Conservation (phyloP, 305 asterid genomes). For the Fraxinus velutina region DNA sequence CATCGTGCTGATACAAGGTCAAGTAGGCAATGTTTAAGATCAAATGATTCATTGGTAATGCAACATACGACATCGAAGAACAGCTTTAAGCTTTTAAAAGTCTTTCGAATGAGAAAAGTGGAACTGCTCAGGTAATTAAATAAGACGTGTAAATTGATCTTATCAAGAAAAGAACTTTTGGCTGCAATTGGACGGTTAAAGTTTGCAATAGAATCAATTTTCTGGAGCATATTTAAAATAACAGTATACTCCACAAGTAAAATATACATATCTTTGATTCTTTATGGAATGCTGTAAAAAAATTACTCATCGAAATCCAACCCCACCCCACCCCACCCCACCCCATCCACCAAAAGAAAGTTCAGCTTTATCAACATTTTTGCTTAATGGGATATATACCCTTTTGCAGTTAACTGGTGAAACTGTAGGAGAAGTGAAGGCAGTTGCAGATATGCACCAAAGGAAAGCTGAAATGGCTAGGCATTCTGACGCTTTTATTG, state of each 20-base stretch:
- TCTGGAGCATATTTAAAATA: conserved; percentile 21
- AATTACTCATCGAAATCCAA: not conserved
- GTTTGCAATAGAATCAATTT: conserved; percentile 19
- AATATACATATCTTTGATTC: too few species aligned
- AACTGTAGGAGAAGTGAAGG: conserved; percentile 18
- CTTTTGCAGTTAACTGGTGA: conserved; percentile 24
- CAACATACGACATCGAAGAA: not conserved
- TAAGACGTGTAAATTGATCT: not conserved
- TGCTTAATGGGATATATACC: conserved; percentile 24
- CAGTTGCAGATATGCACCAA: conserved; percentile 22
- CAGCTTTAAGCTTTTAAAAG: not conserved
- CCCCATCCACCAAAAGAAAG: conserved; percentile 10
- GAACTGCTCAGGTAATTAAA: not conserved
- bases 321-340: too few species aligned
- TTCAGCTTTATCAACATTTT: conserved; percentile 9
- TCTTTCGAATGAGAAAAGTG: not conserved
- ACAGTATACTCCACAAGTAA: conserved; percentile 1
- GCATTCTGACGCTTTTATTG: conserved; percentile 19
- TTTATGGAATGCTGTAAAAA: too few species aligned
- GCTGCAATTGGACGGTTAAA: not conserved
- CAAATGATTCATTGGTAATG: not conserved
- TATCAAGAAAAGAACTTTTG: not conserved
- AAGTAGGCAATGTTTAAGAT: not conserved
- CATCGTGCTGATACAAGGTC: not conserved
- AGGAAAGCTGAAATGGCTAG: conserved; percentile 27